Conservation (phyloP, 2,329 filamentous ascomycete genomes). For the Blumeria graminis region DNA sequence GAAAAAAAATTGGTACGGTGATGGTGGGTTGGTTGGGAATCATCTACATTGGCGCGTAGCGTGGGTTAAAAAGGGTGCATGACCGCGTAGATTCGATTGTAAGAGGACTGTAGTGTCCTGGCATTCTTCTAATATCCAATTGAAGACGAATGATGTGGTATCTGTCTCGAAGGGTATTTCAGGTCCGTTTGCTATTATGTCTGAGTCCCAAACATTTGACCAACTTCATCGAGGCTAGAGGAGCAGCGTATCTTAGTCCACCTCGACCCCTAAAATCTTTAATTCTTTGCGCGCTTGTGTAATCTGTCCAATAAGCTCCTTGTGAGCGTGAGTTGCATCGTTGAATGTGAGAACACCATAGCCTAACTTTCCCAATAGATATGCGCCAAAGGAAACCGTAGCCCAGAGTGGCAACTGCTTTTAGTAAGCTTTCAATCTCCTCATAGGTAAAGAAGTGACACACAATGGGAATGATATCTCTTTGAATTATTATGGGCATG, state of each 20-base stretch:
- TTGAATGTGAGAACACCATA: conserved; percentile 90
- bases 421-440: neutral
- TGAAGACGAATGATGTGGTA: too few relatives aligned
- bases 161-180: too few relatives aligned
- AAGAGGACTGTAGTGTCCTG: too few relatives aligned
- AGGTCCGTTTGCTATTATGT: too few relatives aligned
- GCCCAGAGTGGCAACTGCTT: conserved; percentile 74
- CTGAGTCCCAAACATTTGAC: too few relatives aligned
- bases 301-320: conserved; percentile 72
- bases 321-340: conserved; percentile 76
- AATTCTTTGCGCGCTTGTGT: conserved; percentile 52
- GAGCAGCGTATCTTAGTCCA: conserved; percentile 10
- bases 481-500: conserved; percentile 51
- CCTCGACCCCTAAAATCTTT: conserved; percentile 45
- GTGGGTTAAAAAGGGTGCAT: too few relatives aligned
- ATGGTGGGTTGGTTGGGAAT: too few relatives aligned
- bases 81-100: too few relatives aligned
- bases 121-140: too few relatives aligned
- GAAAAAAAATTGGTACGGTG: too few relatives aligned
- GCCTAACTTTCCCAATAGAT: conserved; percentile 77
- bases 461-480: conserved; percentile 76
- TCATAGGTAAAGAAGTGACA: conserved; percentile 16
- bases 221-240: too few relatives aligned
- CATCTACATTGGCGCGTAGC: too few relatives aligned
- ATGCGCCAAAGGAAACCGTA: conserved; percentile 73